Evolutionary conservation across 106 monocot genomes (phyloP).

Genomic region (Allium cepa): DNA sequence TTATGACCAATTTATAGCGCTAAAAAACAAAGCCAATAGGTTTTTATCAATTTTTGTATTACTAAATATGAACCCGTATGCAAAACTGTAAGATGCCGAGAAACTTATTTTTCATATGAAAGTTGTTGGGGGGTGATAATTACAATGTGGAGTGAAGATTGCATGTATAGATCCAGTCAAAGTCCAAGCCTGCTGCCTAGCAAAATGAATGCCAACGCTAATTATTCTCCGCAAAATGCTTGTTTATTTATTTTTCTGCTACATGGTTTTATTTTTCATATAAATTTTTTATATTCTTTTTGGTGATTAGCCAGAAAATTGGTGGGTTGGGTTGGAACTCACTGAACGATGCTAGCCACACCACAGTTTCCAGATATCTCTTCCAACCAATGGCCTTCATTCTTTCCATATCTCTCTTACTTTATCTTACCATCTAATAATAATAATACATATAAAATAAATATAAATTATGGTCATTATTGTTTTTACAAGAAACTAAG

Average conservation of each 20-base stretch:
- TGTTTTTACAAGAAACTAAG: background rate
- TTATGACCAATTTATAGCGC: too few relatives aligned
- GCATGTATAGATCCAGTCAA: background rate
- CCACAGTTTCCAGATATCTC: conserved; percentile 21
- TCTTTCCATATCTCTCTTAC: conserved; percentile 11
- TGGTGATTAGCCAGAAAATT: background rate
- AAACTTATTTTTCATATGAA: too few relatives aligned
- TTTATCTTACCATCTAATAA: background rate
- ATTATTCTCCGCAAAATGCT: background rate
- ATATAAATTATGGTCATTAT: background rate
- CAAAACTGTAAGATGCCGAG: too few relatives aligned
- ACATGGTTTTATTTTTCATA: background rate
- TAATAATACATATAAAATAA: background rate
- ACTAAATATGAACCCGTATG: too few relatives aligned
- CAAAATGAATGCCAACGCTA: background rate
- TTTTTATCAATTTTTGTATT: too few relatives aligned
- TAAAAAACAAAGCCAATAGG: too few relatives aligned
- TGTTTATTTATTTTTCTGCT: background rate
- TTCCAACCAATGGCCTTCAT: conserved; percentile 32
- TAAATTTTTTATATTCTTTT: background rate
- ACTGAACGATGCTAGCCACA: conserved; percentile 17
- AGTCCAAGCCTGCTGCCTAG: conserved; percentile 1
- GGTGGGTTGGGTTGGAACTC: conserved; percentile 5
- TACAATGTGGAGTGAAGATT: background rate
- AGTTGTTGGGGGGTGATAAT: background rate